Percentiles rank a stretch among this genome's conserved stretches.
phyloP scores from a whole-genome alignment of 495 filamentous ascomycete species.

The Parachaetomium inaequale region DNA sequence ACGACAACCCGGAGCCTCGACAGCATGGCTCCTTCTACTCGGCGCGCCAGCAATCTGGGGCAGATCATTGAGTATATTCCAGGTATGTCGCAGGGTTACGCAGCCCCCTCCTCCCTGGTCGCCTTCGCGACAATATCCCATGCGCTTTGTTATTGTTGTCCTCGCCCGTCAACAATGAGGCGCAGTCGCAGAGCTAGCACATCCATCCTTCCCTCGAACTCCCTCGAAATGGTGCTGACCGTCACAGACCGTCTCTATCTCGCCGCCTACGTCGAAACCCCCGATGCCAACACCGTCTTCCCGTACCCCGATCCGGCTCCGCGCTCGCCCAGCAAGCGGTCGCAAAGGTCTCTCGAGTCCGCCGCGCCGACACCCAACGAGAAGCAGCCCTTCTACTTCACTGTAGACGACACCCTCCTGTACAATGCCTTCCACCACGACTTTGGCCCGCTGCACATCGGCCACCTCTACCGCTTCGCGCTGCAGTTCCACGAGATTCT shows the following conservation, averaged over 20 bases:
- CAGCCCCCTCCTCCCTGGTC: not conserved
- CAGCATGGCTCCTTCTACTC: constrained; percentile 44
- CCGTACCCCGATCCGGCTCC: constrained; percentile 65
- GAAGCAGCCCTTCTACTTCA: constrained; percentile 82
- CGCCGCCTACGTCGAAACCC: constrained; percentile 81
- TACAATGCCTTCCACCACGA: constrained; percentile 99
- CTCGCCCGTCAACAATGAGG: not conserved
- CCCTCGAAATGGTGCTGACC: constrained; percentile 34
- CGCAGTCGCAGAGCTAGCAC: constrained; percentile 7
- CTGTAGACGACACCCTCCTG: constrained; percentile 83
- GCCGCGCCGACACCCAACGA: constrained; percentile 40
- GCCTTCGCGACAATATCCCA: not conserved
- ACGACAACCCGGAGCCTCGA: constrained; percentile 16
- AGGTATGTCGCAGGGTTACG: constrained; percentile 36
- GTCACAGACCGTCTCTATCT: constrained; percentile 86
- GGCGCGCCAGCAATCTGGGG: constrained; percentile 42
- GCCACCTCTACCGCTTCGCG: constrained; percentile 93
- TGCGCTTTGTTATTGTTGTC: constrained; percentile 11
- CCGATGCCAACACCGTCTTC: constrained; percentile 76
- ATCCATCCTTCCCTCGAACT: constrained; percentile 11
- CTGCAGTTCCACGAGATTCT: constrained; percentile 92
- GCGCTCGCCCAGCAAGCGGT: constrained; percentile 69
- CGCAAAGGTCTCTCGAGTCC: constrained; percentile 58
- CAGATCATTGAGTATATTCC: constrained; percentile 59
- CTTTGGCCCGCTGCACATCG: constrained; percentile 95